Percentiles rank a stretch among this genome's conserved stretches.
phyloP scores from a whole-genome alignment of 2,329 filamentous ascomycete species.

The Aspergillus ochraceoroseus region DNA sequence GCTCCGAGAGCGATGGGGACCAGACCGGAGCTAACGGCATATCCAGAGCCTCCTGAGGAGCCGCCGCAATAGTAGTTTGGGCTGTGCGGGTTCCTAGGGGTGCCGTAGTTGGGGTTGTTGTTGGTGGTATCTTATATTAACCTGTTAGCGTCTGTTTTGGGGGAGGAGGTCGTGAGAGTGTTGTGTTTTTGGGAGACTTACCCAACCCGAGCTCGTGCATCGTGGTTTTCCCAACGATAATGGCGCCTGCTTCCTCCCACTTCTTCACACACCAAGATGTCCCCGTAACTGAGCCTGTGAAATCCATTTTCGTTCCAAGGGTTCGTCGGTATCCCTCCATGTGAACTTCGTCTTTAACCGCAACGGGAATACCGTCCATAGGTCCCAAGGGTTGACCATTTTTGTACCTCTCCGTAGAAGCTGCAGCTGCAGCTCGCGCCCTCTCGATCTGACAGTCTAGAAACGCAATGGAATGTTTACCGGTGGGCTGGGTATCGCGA shows the following conservation, averaged over 20 bases:
- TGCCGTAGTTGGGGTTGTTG: slow-evolving; percentile 70
- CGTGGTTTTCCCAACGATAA: slow-evolving; percentile 69
- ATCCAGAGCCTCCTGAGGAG: slow-evolving; percentile 71
- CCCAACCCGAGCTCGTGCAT: slow-evolving; percentile 78
- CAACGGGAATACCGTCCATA: slow-evolving; percentile 76
- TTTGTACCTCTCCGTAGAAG: slow-evolving; percentile 68
- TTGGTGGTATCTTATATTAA: slow-evolving; percentile 65
- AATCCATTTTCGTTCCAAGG: slow-evolving; percentile 59
- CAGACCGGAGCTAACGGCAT: slow-evolving; percentile 63
- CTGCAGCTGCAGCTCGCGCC: slow-evolving; percentile 63
- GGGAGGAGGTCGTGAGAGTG: slow-evolving; percentile 2
- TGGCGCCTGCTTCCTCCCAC: slow-evolving; percentile 67
- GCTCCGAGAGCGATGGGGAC: slow-evolving; percentile 68
- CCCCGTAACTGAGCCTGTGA: slow-evolving; percentile 47
- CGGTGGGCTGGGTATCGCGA: slow-evolving; percentile 50
- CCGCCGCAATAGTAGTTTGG: slow-evolving; percentile 72
- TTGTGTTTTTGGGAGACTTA: slow-evolving; percentile 26
- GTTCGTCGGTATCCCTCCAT: slow-evolving; percentile 66
- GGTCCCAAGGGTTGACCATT: slow-evolving; percentile 61
- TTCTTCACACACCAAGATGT: slow-evolving; percentile 68
- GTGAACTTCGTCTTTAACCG: slow-evolving; percentile 75
- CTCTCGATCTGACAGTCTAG: slow-evolving; percentile 61
- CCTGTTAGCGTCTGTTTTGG: slow-evolving; percentile 2
- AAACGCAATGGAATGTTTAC: slow-evolving; percentile 67
- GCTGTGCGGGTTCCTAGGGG: slow-evolving; percentile 74